Percentiles rank a stretch among this genome's conserved stretches.
phyloP scores from a whole-genome alignment of 2,329 filamentous ascomycete species.

The Cytospora mali region DNA sequence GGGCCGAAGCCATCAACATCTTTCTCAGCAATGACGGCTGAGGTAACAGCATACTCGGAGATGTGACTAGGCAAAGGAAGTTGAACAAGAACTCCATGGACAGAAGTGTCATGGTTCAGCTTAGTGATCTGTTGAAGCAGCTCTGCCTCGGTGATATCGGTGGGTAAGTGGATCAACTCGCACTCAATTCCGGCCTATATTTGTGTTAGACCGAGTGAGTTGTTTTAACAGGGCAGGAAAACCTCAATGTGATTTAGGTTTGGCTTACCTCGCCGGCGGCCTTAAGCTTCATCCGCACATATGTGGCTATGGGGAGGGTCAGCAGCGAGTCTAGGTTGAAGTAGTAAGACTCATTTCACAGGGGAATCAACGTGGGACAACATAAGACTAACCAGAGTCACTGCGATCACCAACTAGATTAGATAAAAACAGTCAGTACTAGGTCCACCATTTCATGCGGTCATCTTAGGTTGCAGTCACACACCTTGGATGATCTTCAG shows the following conservation, averaged over 20 bases:
- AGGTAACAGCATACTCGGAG: conserved; percentile 88
- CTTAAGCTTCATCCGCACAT: conserved; percentile 99
- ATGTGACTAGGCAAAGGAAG: conserved; percentile 87
- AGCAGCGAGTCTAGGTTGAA: conserved; percentile 33
- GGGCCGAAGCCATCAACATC: conserved; percentile 98
- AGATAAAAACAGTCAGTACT: conserved; percentile 26
- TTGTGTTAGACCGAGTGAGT: conserved; percentile 28
- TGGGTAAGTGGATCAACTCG: conserved; percentile 81
- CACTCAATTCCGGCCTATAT: conserved; percentile 85
- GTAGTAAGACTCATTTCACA: background rate
- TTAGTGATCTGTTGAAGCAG: conserved; percentile 78
- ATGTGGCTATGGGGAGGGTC: conserved; percentile 66
- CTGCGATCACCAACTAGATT: conserved; percentile 85
- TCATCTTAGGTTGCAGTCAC: conserved; percentile 32
- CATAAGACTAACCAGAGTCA: conserved; percentile 74
- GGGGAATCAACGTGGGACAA: background rate
- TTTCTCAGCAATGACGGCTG: conserved; percentile 88
- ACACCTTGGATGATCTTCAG: conserved; percentile 94
- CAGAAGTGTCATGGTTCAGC: conserved; percentile 82
- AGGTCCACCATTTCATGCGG: conserved; percentile 15
- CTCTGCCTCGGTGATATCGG: conserved; percentile 80
- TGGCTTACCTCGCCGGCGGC: conserved; percentile 80
- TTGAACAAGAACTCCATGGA: conserved; percentile 94
- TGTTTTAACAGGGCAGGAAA: background rate
- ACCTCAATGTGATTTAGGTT: too few species aligned